Percentiles rank a stretch among this genome's conserved stretches.
Conservation (phyloP, 1,284 basidiomycete genomes). For the Cryptococcus sp. region DNA sequence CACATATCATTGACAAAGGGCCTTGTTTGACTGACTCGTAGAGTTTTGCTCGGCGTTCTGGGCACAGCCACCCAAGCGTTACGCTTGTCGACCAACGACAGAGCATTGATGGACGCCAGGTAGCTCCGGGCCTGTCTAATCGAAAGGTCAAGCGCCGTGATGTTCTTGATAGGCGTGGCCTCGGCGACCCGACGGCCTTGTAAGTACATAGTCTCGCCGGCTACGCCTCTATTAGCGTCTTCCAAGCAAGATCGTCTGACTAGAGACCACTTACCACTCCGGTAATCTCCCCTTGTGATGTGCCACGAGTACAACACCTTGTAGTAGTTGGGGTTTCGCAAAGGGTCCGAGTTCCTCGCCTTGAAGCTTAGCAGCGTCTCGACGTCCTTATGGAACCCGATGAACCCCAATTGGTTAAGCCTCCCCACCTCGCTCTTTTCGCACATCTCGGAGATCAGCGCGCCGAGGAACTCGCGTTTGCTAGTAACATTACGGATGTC, state of each 20-base stretch:
- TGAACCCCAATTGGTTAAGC: slow-evolving; percentile 80
- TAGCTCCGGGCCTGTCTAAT: slow-evolving; percentile 76
- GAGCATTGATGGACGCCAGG: slow-evolving; percentile 81
- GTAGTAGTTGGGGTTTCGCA: slow-evolving; percentile 80
- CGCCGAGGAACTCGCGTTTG: slow-evolving; percentile 71
- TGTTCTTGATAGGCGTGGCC: slow-evolving; percentile 18
- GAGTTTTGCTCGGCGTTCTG: slow-evolving; percentile 11
- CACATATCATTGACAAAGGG: background rate
- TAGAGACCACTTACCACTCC: slow-evolving; percentile 63
- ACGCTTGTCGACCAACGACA: slow-evolving; percentile 74
- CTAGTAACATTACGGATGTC: slow-evolving; percentile 51
- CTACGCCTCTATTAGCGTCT: slow-evolving; percentile 50
- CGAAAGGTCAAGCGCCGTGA: slow-evolving; percentile 58
- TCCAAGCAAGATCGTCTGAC: background rate
- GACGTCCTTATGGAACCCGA: slow-evolving; percentile 79
- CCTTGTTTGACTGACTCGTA: slow-evolving; percentile 6
- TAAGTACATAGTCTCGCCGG: slow-evolving; percentile 90
- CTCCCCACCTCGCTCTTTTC: slow-evolving; percentile 76
- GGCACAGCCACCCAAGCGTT: slow-evolving; percentile 78
- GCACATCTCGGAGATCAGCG: slow-evolving; percentile 87
- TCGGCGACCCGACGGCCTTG: slow-evolving; percentile 75
- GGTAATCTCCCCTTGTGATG: slow-evolving; percentile 77
- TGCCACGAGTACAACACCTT: slow-evolving; percentile 95
- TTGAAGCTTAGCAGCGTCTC: slow-evolving; percentile 89
- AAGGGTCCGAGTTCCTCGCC: slow-evolving; percentile 88